Base-by-base conservation (phyloP, 2,329 filamentous ascomycete genomes). In the Ophidiomyces ophidiicola region DNA sequence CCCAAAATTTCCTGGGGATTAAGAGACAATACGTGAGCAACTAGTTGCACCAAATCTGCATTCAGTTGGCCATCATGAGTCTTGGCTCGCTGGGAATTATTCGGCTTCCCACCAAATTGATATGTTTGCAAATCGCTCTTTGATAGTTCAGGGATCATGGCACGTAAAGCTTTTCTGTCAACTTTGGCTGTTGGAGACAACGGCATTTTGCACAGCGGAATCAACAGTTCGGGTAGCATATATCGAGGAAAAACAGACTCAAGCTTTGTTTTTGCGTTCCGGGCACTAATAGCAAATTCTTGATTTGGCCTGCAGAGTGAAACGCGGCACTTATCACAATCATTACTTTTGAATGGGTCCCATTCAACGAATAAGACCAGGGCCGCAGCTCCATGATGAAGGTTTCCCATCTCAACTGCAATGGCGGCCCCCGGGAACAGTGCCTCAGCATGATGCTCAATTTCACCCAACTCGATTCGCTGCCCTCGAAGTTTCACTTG, bases 401-500 rank as follows among this genome's bases (percentile, higher is more conserved):
- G 36, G 11, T 32, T 36, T 11, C 21, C 41, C 8, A 44, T 28
- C 18, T 35, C 41, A 28, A 32, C 41, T 8, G 32, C 41, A 24
- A 21, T 30, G 6, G 26, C 42, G 24, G 17, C 44, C 36, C 33
- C 45, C 7, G 2, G 32, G 17, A 35, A 35, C 59, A 45, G 1
- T 58, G 50, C 4, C 48, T 33, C 7, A 49, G 40, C 6, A 33
- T 50, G 46, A 31, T 52, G 43, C 39, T 60, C 56, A 10, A 59
- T 46, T 37, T 58, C 57, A 2, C 50, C 53, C 1, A 58, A 44
- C 32, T 61, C 58, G 11, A 61, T 45, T 11, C 58, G 51, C 36
- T 60, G 58, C 1, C 58, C 58, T 14, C 51, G 46, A 1, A 60
- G 24, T 39, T 61, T 60, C 25, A 59, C 49, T 41, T 61, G 58